Conservation (phyloP, 192 early-diverging fungal genomes). For the Gaertneriomyces sp. region DNA sequence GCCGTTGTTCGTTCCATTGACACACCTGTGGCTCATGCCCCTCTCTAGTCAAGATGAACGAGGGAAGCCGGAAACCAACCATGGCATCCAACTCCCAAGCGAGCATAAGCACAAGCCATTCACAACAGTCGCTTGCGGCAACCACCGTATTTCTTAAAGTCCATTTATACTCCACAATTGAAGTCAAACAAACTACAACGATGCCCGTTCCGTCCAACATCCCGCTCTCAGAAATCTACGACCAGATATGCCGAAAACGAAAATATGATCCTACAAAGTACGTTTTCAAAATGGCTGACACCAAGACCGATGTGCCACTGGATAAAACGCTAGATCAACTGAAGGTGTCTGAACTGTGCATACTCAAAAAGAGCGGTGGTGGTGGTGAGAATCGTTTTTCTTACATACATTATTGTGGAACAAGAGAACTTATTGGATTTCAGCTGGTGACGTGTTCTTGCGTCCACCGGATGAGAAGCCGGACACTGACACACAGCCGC, state of each 20-base stretch:
- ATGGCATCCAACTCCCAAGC: slow-evolving; percentile 7
- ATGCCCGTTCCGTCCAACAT: slow-evolving; percentile 69
- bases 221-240: slow-evolving; percentile 75
- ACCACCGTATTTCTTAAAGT: slow-evolving; percentile 51
- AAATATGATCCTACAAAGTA: slow-evolving; percentile 83
- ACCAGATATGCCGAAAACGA: slow-evolving; percentile 81
- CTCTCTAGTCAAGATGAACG: slow-evolving; percentile 29
- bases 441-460: slow-evolving; percentile 57
- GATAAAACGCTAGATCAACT: slow-evolving; percentile 74
- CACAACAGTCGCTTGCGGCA: not conserved
- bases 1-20: not conserved
- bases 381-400: slow-evolving; percentile 36
- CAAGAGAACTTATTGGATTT: not conserved
- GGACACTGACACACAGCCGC: slow-evolving; percentile 25
- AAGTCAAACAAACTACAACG: slow-evolving; percentile 89
- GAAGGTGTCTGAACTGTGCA: slow-evolving; percentile 61
- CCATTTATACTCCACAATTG: slow-evolving; percentile 62
- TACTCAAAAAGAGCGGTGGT: slow-evolving; percentile 64
- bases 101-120: not conserved
- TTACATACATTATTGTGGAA: not conserved
- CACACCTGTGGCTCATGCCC: not conserved
- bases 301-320: slow-evolving; percentile 67
- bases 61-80: slow-evolving; percentile 25
- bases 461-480: slow-evolving; percentile 52
- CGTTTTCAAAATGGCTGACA: slow-evolving; percentile 78